Conservation (phyloP, 1,284 basidiomycete species). For the Cryptococcus wingfieldii region DNA sequence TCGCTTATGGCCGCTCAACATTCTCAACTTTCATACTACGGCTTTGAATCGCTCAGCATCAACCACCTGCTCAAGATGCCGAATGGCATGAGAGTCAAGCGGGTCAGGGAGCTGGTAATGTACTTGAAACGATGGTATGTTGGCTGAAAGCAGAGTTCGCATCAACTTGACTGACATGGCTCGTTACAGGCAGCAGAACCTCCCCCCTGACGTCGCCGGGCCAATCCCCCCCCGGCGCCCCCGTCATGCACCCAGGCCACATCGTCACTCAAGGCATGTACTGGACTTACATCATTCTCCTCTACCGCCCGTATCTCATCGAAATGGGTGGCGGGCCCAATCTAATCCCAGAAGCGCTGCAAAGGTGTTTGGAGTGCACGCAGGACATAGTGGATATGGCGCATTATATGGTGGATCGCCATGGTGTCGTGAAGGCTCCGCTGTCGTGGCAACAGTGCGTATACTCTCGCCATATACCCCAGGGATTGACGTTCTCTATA, state of each 20-base stretch:
- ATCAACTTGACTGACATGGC: neutral
- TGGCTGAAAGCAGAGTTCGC: neutral
- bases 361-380: conserved; percentile 10
- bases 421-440: conserved; percentile 10
- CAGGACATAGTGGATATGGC: conserved; percentile 17
- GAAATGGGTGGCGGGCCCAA: conserved; percentile 13
- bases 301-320: conserved; percentile 26
- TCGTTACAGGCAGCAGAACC: conserved; percentile 9
- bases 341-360: conserved; percentile 8
- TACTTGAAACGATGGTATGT: conserved; percentile 11
- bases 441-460: conserved; percentile 20
- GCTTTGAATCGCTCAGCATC: conserved; percentile 16
- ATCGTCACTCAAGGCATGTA: conserved; percentile 22
- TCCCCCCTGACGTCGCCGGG: conserved; percentile 15
- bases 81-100: conserved; percentile 9
- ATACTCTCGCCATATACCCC: neutral
- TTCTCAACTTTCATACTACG: conserved; percentile 11
- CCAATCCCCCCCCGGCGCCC: conserved; percentile 11
- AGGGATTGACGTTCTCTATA: neutral
- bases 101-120: conserved; percentile 3
- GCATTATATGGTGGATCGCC: conserved; percentile 11
- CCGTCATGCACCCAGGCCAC: conserved; percentile 14
- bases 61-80: conserved; percentile 19
- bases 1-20: conserved; percentile 14
- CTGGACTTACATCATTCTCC: conserved; percentile 21